These are phyloP conservation scores for Heritiera fomes DNA, from an alignment of 345 rosid genomes.

Conservation along the genomic window DNA sequence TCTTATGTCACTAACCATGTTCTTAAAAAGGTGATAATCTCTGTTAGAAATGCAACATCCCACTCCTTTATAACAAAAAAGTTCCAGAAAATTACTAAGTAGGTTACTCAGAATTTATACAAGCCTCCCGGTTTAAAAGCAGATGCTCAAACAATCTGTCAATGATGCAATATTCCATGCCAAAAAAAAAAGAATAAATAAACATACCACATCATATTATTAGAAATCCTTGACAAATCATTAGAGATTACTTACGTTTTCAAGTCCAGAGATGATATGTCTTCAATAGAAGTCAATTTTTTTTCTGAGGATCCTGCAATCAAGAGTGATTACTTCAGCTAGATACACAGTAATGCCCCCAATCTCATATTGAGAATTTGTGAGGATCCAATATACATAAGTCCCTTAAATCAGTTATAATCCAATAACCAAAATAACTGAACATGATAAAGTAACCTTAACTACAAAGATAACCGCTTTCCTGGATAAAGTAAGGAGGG, in stretches of 20 bases:
- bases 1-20: not conserved
- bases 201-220: not conserved
- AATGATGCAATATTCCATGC: not conserved
- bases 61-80: conserved; percentile 6
- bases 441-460: not conserved
- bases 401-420: not conserved
- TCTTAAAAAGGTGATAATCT: conserved; percentile 10
- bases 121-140: not conserved
- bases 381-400: not conserved
- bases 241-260: conserved; percentile 56
- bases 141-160: not conserved
- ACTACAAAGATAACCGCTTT: conserved; percentile 16
- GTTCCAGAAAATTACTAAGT: not conserved
- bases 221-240: not conserved
- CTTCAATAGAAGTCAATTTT: conserved; percentile 60
- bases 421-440: not conserved
- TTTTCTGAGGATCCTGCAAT: conserved; percentile 64
- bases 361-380: not conserved
- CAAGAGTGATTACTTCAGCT: conserved; percentile 7
- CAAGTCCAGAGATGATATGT: conserved; percentile 59
- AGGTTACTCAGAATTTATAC: not conserved
- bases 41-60: not conserved
- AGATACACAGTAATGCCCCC: not conserved
- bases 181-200: not conserved
- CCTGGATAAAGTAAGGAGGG: not conserved